Conservation (phyloP, 805 yeast genomes). For the Myxozyma melibiosi region DNA sequence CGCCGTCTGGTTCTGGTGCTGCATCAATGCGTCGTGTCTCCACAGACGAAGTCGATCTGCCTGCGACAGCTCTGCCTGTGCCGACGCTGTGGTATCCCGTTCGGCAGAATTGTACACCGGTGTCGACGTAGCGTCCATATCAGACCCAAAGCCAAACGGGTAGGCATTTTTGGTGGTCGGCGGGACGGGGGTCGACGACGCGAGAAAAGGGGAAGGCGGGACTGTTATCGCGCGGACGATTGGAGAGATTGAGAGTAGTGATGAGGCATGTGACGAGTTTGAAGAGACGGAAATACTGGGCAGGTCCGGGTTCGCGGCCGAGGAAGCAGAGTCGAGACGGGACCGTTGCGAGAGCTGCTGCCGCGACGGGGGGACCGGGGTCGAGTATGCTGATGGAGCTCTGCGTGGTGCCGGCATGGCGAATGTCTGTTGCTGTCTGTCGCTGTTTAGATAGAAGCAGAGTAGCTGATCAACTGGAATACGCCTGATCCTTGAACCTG, state of each 20-base stretch:
- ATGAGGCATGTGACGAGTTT: constrained; percentile 21
- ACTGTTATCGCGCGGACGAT: constrained; percentile 10
- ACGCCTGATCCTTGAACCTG: too few relatives aligned
- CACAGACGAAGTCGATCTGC: constrained; percentile 85
- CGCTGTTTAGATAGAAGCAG: neutral
- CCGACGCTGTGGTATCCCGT: neutral
- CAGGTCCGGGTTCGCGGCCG: constrained; percentile 14
- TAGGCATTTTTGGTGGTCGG: constrained; percentile 10
- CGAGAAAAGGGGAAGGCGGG: constrained; percentile 10
- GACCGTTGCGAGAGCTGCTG: neutral
- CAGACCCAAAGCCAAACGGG: constrained; percentile 24
- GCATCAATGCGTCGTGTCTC: constrained; percentile 92
- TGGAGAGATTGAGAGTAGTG: constrained; percentile 32
- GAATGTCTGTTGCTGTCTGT: neutral
- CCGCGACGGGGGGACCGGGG: constrained; percentile 20
- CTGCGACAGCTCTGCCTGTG: constrained; percentile 4
- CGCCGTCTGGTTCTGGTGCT: constrained; percentile 88
- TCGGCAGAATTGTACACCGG: constrained; percentile 5
- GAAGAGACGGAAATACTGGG: constrained; percentile 8
- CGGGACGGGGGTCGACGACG: constrained; percentile 21
- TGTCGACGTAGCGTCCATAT: constrained; percentile 29
- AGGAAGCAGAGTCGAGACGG: constrained; percentile 7
- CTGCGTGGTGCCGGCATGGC: constrained; percentile 1
- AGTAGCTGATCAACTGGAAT: too few relatives aligned
- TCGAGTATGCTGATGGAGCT: constrained; percentile 15